Evolutionary conservation across 2,329 filamentous ascomycete genomes (phyloP).

Genomic region (Colletotrichum sp.): DNA sequence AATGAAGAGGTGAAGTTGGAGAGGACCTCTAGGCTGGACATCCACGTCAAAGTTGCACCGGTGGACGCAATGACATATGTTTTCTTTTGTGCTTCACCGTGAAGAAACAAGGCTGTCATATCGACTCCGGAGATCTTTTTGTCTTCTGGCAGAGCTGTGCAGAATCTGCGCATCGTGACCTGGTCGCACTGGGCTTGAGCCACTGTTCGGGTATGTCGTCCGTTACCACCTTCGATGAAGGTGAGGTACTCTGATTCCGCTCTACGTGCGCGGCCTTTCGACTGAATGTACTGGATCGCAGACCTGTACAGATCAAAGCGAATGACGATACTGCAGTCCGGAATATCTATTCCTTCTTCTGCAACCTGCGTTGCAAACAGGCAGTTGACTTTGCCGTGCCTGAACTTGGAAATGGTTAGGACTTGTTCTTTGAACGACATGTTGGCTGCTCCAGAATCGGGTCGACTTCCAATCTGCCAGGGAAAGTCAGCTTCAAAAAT

Average conservation of each 20-base stretch:
- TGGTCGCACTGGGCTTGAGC: conserved; percentile 67
- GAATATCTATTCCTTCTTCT: conserved; percentile 72
- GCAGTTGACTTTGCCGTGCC: conserved; percentile 63
- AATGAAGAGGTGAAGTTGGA: conserved; percentile 76
- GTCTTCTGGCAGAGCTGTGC: conserved; percentile 75
- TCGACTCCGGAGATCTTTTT: conserved; percentile 69
- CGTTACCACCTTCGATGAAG: conserved; percentile 79
- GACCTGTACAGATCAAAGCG: conserved; percentile 89
- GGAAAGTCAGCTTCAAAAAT: not conserved
- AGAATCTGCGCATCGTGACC: conserved; percentile 74
- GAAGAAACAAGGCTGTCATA: conserved; percentile 59
- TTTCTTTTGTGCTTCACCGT: conserved; percentile 53
- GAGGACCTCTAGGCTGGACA: conserved; percentile 74
- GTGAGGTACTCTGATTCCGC: conserved; percentile 79
- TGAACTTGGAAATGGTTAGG: conserved; percentile 70
- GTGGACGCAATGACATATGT: conserved; percentile 67
- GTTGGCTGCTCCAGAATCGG: not conserved
- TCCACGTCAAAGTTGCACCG: conserved; percentile 80
- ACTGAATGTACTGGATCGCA: conserved; percentile 95
- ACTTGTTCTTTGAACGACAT: conserved; percentile 78
- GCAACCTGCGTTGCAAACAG: conserved; percentile 71
- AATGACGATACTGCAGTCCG: conserved; percentile 70
- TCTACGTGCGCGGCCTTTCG: conserved; percentile 84
- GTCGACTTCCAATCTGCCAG: conserved; percentile 8
- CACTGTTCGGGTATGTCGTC: conserved; percentile 60